Evolutionary conservation across 2,329 filamentous ascomycete genomes (phyloP).

Genomic region (Cadophora sp.): DNA sequence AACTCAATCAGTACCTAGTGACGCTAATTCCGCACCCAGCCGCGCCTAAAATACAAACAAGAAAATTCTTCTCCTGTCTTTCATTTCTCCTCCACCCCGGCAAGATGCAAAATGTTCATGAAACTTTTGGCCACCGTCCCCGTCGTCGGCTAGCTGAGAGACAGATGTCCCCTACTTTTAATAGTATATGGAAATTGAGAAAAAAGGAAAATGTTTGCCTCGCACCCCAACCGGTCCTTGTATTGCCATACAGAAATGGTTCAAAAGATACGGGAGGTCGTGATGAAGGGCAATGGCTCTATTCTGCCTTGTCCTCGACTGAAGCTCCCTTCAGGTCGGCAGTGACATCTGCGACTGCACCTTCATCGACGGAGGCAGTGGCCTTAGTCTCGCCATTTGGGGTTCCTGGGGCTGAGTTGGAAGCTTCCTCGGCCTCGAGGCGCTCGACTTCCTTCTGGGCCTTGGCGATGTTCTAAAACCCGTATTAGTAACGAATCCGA

Average conservation of each 20-base stretch:
- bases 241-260: conserved; percentile 14
- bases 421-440: conserved; percentile 73
- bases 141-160: conserved; percentile 3
- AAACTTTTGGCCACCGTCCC: conserved; percentile 5
- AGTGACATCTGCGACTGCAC: conserved; percentile 54
- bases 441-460: conserved; percentile 94
- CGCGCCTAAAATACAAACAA: conserved; percentile 35
- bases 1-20: neutral
- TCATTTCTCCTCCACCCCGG: conserved; percentile 8
- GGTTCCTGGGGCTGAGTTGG: conserved; percentile 54
- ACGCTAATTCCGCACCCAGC: conserved; percentile 3
- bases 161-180: conserved; percentile 15
- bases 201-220: neutral
- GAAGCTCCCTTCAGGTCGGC: conserved; percentile 66
- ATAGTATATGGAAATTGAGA: neutral
- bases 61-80: conserved; percentile 21
- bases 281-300: conserved; percentile 20
- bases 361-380: conserved; percentile 42
- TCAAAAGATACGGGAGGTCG: conserved; percentile 2
- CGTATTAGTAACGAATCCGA: conserved; percentile 41
- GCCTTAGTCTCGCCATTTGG: conserved; percentile 59
- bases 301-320: conserved; percentile 59
- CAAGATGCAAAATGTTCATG: conserved; percentile 20
- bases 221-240: neutral
- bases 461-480: conserved; percentile 89